These are phyloP conservation scores for Nannochloropsis gaditana DNA, from an alignment of 108 stramenopile species.

Conservation along the genomic window DNA sequence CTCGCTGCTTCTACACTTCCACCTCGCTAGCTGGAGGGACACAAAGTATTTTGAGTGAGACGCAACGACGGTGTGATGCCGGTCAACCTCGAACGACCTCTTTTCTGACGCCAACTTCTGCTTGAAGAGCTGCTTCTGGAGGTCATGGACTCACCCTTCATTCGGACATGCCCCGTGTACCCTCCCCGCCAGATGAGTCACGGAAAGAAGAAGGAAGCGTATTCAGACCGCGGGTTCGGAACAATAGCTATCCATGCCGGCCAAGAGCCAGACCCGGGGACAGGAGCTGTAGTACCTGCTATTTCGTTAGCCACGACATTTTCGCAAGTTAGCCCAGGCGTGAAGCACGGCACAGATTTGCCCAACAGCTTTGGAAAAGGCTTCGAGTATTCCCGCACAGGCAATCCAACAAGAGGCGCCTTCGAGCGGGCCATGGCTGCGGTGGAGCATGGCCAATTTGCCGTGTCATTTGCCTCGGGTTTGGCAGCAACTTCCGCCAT, in stretches of 20 bases:
- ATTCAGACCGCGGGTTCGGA: neutral
- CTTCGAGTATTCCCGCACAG: slow-evolving; percentile 69
- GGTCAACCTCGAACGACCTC: too few relatives aligned
- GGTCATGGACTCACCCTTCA: too few relatives aligned
- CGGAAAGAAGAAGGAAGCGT: neutral
- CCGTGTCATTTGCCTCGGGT: slow-evolving; percentile 67
- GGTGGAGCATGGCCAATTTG: slow-evolving; percentile 55
- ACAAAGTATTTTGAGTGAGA: too few relatives aligned
- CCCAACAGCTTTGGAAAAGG: slow-evolving; percentile 72
- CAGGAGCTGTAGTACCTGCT: slow-evolving; percentile 1
- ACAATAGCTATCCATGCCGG: slow-evolving; percentile 18
- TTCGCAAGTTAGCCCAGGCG: neutral
- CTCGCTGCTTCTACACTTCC: too few relatives aligned
- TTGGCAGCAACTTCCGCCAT: slow-evolving; percentile 77
- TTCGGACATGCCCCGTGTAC: too few relatives aligned
- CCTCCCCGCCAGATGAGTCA: neutral
- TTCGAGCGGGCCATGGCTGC: slow-evolving; percentile 66
- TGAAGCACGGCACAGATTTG: slow-evolving; percentile 51
- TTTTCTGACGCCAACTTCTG: too few relatives aligned
- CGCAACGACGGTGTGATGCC: too few relatives aligned
- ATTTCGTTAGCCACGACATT: neutral
- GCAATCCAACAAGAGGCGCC: slow-evolving; percentile 71
- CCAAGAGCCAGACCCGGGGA: slow-evolving; percentile 1
- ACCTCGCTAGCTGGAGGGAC: too few relatives aligned
- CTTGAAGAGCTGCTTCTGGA: too few relatives aligned